Evolutionary conservation across 2,329 filamentous ascomycete species (phyloP).

Genomic region (Nothophaeocryptopus gaeumannii): DNA sequence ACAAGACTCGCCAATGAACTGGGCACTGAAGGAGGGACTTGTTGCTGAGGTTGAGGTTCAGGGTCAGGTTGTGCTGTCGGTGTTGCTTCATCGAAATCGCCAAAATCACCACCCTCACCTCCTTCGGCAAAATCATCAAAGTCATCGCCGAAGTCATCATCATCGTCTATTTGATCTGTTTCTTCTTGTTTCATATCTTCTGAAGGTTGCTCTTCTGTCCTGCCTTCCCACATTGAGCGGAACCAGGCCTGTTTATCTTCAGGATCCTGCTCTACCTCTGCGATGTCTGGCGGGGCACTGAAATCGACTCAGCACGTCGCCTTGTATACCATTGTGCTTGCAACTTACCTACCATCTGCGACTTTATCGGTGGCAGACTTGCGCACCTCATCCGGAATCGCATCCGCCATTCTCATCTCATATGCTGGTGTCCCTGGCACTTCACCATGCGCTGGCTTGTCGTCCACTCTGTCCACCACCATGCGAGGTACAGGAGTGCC

Average conservation of each 20-base stretch:
- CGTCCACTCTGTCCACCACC: slow-evolving; percentile 61
- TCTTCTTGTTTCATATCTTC: slow-evolving; percentile 9
- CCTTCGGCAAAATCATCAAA: slow-evolving; percentile 63
- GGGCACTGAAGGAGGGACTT: slow-evolving; percentile 22
- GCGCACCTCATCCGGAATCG: slow-evolving; percentile 57
- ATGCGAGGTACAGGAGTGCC: slow-evolving; percentile 57
- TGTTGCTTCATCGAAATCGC: slow-evolving; percentile 48
- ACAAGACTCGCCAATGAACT: slow-evolving; percentile 47
- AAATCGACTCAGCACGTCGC: too few relatives aligned
- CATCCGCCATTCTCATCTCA: slow-evolving; percentile 56
- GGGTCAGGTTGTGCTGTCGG: slow-evolving; percentile 15
- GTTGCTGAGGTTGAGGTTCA: slow-evolving; percentile 29
- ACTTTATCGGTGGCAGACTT: slow-evolving; percentile 51
- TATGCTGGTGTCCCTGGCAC: slow-evolving; percentile 60
- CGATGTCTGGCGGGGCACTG: slow-evolving; percentile 25
- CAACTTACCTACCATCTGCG: slow-evolving; percentile 55
- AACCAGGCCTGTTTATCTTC: slow-evolving; percentile 34
- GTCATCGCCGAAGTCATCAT: slow-evolving; percentile 68
- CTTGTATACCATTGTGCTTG: neutral
- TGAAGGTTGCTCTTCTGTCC: slow-evolving; percentile 19
- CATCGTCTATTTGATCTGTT: slow-evolving; percentile 53
- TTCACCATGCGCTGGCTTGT: slow-evolving; percentile 58
- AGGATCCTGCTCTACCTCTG: slow-evolving; percentile 31
- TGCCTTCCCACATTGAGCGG: slow-evolving; percentile 33
- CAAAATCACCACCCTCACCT: slow-evolving; percentile 49